A percentile compares a stretch with the other conserved stretches of the same genome.
These are phyloP conservation scores for Penicillium sp. DNA, from an alignment of 2,329 filamentous ascomycete species.

Conservation along the genomic window DNA sequence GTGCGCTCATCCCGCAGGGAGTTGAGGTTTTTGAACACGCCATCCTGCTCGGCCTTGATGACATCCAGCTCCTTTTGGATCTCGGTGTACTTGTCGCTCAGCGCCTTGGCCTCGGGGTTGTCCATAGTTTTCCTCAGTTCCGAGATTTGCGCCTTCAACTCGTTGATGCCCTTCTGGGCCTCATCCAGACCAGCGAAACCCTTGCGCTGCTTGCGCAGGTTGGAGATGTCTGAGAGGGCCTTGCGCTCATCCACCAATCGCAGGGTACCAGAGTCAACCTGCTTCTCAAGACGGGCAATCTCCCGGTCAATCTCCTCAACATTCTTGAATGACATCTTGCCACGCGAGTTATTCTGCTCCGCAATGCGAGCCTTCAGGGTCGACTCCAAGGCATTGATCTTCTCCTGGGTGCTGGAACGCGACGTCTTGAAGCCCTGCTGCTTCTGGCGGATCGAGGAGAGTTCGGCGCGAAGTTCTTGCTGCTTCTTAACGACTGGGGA, in stretches of 20 bases:
- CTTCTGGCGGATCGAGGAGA: slow-evolving; percentile 79
- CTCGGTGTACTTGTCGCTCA: slow-evolving; percentile 80
- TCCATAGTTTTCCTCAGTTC: slow-evolving; percentile 85
- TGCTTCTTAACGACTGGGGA: slow-evolving; percentile 78
- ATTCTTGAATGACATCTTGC: slow-evolving; percentile 79
- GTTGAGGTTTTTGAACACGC: slow-evolving; percentile 83
- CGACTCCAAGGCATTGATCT: slow-evolving; percentile 88
- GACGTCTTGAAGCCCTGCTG: slow-evolving; percentile 84
- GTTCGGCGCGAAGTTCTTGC: slow-evolving; percentile 77
- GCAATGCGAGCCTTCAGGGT: slow-evolving; percentile 78
- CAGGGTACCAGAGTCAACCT: slow-evolving; percentile 86
- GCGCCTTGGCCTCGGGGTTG: slow-evolving; percentile 83
- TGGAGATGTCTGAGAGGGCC: slow-evolving; percentile 76
- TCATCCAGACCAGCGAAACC: slow-evolving; percentile 82
- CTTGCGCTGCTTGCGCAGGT: slow-evolving; percentile 84
- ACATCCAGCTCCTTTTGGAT: slow-evolving; percentile 83
- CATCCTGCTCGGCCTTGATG: slow-evolving; percentile 90
- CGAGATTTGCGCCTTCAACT: slow-evolving; percentile 81
- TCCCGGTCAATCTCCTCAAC: slow-evolving; percentile 82
- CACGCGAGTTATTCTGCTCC: slow-evolving; percentile 82
- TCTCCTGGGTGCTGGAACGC: slow-evolving; percentile 73
- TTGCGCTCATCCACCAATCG: slow-evolving; percentile 98
- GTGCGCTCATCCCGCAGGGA: slow-evolving; percentile 79
- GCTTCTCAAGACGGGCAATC: slow-evolving; percentile 74
- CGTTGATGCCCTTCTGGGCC: slow-evolving; percentile 82